phyloP scores from a whole-genome alignment of 805 yeast species.

The Kregervanrija delftensis region DNA sequence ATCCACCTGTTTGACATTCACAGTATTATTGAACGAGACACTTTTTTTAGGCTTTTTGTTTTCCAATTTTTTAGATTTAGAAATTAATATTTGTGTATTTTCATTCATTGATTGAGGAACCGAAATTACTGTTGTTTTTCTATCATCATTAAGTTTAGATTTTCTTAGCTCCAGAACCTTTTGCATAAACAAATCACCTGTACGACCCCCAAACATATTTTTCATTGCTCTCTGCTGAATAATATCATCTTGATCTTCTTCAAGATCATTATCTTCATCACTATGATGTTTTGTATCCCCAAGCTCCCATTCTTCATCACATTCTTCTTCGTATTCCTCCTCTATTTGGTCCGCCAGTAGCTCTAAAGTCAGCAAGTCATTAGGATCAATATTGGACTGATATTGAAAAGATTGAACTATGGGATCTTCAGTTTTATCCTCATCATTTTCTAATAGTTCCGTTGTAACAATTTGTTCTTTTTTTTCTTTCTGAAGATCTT shows the following conservation, averaged over 20 bases:
- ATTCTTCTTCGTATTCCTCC: constrained; percentile 21
- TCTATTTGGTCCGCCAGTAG: constrained; percentile 38
- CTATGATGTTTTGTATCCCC: constrained; percentile 3
- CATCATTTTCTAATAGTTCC: constrained; percentile 4
- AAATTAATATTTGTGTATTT: too few species aligned
- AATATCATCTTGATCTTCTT: constrained; percentile 11
- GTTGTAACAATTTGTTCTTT: not conserved
- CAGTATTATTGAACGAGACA: constrained; percentile 46
- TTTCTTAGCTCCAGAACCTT: constrained; percentile 29
- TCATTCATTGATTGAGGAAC: too few species aligned
- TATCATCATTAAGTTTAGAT: constrained; percentile 11
- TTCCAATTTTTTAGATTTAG: too few species aligned
- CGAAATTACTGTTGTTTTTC: too few species aligned
- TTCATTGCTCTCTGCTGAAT: constrained; percentile 4
- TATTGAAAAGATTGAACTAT: constrained; percentile 1
- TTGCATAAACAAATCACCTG: constrained; percentile 34
- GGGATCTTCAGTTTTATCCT: not conserved
- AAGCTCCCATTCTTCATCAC: constrained; percentile 5
- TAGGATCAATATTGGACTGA: constrained; percentile 31
- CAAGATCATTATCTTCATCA: constrained; percentile 9
- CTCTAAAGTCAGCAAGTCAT: constrained; percentile 47
- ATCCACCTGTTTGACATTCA: constrained; percentile 55
- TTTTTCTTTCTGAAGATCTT: not conserved
- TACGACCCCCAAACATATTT: constrained; percentile 20
- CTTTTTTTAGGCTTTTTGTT: constrained; percentile 29